Base-by-base conservation (phyloP, 75 land plant species). In the Pinus taeda region DNA sequence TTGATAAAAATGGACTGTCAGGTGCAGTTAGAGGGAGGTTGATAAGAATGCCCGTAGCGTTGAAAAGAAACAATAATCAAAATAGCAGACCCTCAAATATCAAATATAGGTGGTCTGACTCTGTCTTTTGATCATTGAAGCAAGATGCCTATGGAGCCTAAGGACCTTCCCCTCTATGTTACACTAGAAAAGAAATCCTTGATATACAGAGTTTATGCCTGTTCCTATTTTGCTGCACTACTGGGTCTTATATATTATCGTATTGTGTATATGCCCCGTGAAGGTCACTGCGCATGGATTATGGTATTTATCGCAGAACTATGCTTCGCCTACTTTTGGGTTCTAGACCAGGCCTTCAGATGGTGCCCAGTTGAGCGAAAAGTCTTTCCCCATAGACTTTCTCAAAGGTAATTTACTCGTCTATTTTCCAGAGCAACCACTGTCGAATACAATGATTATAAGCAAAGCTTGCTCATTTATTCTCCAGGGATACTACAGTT, bases 311-410 rank as follows among this genome's bases (percentile, higher is more conserved):
- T 71, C 24, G 60, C 86, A 57, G 90, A 88, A 18, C n/a, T 83
- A 45, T 59, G 86, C 74, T 74, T 86, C 13, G 85, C 90, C 79
- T 77, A 76, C 76, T 49, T 81, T 77, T 88, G 90, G 90, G 57
- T 72, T 20, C 4, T 71, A 66, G 59, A 82, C 11, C 85, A 78
- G 59, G 29, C 74, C 56, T 81, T 72, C 37, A 79, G 83, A 2
- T 78, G 81, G 78, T 9, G 71, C 42, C 88, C 79, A 0, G 56
- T 76, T 12, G 58, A 69, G n/a, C 81, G 85, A 18, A 6, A 14
- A 9, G 75, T 62, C 14, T 80, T 45, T 59, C 80, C 71, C 1
- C 72, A 77, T 59, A 80, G 78, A 69, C 80, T 86, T n/a, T 59
- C 59, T 39, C 2, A 65, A 4, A 65, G 69, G 69, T 65, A 65